Conservation (phyloP, 176 grass and related monocot genomes). For the Musa acuminata region DNA sequence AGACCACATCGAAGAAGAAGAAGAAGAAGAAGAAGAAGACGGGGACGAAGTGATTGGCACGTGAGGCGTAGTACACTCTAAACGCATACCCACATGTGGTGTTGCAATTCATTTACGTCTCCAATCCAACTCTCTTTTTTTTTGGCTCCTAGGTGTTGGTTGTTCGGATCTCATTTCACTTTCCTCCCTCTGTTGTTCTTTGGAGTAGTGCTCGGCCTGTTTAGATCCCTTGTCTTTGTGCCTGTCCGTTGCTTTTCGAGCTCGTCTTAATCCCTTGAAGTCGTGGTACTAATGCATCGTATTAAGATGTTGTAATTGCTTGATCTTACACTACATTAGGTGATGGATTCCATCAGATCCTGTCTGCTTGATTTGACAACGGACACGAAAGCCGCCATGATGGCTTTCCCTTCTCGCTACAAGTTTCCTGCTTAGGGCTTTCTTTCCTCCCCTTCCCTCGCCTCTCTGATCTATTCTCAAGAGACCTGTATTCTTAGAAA, state of each 20-base stretch:
- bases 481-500: not conserved
- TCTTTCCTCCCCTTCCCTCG: no score
- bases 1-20: not conserved
- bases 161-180: no score
- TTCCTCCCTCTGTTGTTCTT: no score
- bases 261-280: not conserved
- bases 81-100: not conserved
- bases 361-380: slow-evolving; percentile 12
- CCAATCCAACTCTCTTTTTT: not conserved
- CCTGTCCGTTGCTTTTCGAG: not conserved
- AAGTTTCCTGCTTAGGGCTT: no score
- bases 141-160: not conserved
- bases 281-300: not conserved
- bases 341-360: not conserved
- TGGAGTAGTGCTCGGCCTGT: no score
- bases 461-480: not conserved
- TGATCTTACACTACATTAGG: not conserved
- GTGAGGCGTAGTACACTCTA: not conserved
- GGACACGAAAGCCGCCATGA: slow-evolving; percentile 1
- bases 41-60: no score
- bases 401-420: not conserved
- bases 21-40: no score
- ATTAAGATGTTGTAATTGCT: not conserved
- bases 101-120: not conserved
- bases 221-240: not conserved